Conservation (phyloP, 768 basidiomycete species). For the Tricholoma matsutake region DNA sequence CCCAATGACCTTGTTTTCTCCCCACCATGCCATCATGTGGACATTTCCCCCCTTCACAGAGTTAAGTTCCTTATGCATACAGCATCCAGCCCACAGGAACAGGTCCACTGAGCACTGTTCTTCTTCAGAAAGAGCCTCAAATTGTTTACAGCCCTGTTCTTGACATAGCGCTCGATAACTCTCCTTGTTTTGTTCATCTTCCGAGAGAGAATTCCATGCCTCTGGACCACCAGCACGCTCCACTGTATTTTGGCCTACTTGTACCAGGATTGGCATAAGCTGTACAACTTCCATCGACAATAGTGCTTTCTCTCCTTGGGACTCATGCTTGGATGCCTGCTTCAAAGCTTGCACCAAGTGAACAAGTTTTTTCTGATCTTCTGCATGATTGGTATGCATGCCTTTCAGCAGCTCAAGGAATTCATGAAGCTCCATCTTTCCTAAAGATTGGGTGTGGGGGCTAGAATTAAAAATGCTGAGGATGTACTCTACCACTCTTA, state of each 20-base stretch:
- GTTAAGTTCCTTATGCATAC: slow-evolving; percentile 25
- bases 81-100: slow-evolving; percentile 21
- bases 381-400: neutral
- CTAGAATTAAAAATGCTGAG: neutral
- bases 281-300: neutral
- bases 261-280: neutral
- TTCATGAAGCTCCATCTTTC: neutral
- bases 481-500: neutral
- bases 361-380: neutral
- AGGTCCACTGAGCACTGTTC: slow-evolving; percentile 1
- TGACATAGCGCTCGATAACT: neutral
- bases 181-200: neutral
- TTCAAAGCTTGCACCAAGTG: neutral
- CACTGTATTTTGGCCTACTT: no score
- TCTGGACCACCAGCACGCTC: no score
- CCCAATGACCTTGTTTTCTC: neutral
- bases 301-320: neutral
- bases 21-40: slow-evolving; percentile 21
- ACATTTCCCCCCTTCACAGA: slow-evolving; percentile 20
- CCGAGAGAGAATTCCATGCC: no score
- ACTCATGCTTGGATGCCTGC: neutral
- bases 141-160: neutral
- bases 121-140: neutral
- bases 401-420: neutral
- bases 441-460: neutral